Evolutionary conservation across 2,329 filamentous ascomycete genomes (phyloP).

Genomic region (Tolypocladium ophioglossoides): DNA sequence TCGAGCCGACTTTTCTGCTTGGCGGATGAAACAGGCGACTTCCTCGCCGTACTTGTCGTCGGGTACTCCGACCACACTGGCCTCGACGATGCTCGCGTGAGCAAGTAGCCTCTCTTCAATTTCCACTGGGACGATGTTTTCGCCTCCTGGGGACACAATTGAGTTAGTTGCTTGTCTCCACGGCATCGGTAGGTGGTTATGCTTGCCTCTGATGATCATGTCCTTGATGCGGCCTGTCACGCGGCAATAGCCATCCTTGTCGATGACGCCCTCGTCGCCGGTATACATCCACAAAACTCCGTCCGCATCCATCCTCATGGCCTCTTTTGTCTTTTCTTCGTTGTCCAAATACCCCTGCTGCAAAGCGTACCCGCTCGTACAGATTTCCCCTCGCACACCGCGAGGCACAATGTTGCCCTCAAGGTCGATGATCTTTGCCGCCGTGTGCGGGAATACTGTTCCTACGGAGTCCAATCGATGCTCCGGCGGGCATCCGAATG

Average conservation of each 20-base stretch:
- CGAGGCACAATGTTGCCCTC: conserved; percentile 57
- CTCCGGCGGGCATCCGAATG: conserved; percentile 59
- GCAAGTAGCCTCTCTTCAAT: too few relatives aligned
- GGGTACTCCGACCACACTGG: too few relatives aligned
- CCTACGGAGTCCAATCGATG: conserved; percentile 62
- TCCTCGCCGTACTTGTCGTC: too few relatives aligned
- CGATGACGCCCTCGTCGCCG: conserved; percentile 59
- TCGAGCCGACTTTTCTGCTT: too few relatives aligned
- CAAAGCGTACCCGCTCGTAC: conserved; percentile 67
- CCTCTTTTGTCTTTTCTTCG: conserved; percentile 58
- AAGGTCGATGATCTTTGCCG: conserved; percentile 66
- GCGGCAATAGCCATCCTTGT: conserved; percentile 56
- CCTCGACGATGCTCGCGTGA: too few relatives aligned
- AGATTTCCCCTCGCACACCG: conserved; percentile 62
- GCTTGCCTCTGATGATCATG: conserved; percentile 60
- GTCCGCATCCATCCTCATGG: conserved; percentile 40
- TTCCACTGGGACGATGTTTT: too few relatives aligned
- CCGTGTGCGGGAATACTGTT: conserved; percentile 62
- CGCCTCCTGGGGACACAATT: too few relatives aligned
- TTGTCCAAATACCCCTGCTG: conserved; percentile 60
- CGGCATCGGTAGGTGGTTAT: background rate
- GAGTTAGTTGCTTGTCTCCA: too few relatives aligned
- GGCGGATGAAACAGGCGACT: too few relatives aligned
- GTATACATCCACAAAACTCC: conserved; percentile 53
- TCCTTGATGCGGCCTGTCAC: conserved; percentile 73